A percentile compares a stretch with the other conserved stretches of the same genome.
Conservation (phyloP, 2,329 filamentous ascomycete species). For the Juglanconis oblonga region DNA sequence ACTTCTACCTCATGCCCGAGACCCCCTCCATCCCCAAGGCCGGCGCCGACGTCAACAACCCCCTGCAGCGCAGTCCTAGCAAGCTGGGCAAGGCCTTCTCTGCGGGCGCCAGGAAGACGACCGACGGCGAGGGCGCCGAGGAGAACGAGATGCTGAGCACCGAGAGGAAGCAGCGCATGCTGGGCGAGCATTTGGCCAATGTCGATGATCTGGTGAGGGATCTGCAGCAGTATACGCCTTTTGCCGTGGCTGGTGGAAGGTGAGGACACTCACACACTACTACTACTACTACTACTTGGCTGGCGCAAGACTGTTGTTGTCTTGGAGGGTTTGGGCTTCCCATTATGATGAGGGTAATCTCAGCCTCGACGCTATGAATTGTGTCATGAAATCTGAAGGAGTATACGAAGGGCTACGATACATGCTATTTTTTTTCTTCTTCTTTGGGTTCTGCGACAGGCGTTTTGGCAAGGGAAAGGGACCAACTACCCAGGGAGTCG, state of each 20-base stretch:
- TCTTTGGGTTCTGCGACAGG: background rate
- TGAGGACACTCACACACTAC: background rate
- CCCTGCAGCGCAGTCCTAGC: conserved; percentile 53
- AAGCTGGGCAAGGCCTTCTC: conserved; percentile 60
- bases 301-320: too few species aligned
- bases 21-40: conserved; percentile 56
- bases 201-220: conserved; percentile 85
- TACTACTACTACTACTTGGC: too few species aligned
- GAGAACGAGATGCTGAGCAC: conserved; percentile 58
- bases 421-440: conserved; percentile 23
- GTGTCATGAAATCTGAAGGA: background rate
- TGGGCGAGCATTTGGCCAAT: conserved; percentile 75
- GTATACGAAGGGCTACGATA: too few species aligned
- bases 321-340: background rate
- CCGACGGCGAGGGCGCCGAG: conserved; percentile 31
- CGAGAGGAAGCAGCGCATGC: conserved; percentile 76
- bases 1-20: conserved; percentile 98
- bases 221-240: conserved; percentile 73
- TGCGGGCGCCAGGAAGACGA: conserved; percentile 26
- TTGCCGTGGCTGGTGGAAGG: conserved; percentile 55
- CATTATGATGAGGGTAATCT: conserved; percentile 5
- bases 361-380: background rate
- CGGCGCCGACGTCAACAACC: conserved; percentile 38
- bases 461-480: background rate
- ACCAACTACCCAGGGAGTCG: background rate